Base-by-base conservation (phyloP, 2,329 filamentous ascomycete species). In the Penicillium italicum region DNA sequence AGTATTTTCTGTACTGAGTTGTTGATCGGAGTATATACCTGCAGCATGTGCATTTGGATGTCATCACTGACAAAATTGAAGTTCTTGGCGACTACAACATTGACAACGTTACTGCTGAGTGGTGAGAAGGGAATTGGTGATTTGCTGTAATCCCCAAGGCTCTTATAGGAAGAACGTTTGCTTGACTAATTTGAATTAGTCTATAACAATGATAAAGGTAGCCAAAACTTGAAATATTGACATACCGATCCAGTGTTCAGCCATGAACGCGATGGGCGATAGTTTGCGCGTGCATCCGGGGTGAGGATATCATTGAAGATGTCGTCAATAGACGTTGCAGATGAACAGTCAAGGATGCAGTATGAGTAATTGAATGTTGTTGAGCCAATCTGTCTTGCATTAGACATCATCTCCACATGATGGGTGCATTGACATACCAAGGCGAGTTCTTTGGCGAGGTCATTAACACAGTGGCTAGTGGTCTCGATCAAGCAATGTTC, bases 401-500 rank as follows among this genome's bases (percentile, higher is more conserved):
- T 31, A 56, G 52, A 37, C 9, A 51, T 16, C 12, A 33, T 40
- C 38, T 7, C 41, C n/a, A 33, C 10, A 30, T 49, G 5, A 10
- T 50, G 34, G 28, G 16, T 31, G 22, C 14, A 31, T 45, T 18
- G 36, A 40, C 55, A 34, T 74, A 90, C 88, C 68, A 94, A 76
- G 60, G 84, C 82, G 22, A 96, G 77, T 72, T 96, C 91, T 50
- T 84, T 80, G 41, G 86, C 80, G n/a, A 96, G 78, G 61, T 86
- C 82, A 71, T 88, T 80, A 54, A 93, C 75, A 50, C 79, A 76
- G 34, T 82, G 76, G 5, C 77, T 71, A 2, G 86, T 82, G 16
- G 90, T 89, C 73, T 91, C 88, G 68, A 97, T 85, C 65, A 97
- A 85, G 76, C 91, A 96, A 73, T 97, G 92, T 72, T 96, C 89